A percentile compares a stretch with the other conserved stretches of the same genome.
phyloP scores from a whole-genome alignment of 805 yeast genomes.

The Starmerella khaoyaiensis region DNA sequence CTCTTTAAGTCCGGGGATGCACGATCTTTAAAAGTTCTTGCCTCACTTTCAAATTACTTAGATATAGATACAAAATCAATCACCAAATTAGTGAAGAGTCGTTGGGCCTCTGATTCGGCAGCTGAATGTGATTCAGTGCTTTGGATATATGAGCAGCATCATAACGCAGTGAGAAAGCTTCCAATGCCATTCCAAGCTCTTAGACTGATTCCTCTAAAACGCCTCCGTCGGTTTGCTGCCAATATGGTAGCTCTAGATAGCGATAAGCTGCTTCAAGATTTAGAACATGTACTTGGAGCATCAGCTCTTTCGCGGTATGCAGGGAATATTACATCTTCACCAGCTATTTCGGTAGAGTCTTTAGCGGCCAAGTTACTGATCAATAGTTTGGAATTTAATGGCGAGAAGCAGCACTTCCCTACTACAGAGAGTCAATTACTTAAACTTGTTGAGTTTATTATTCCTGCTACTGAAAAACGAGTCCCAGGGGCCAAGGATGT shows the following conservation, averaged over 20 bases:
- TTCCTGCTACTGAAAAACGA: constrained; percentile 3
- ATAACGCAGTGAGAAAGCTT: not conserved
- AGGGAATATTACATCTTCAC: not conserved
- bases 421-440: constrained; percentile 7
- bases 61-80: constrained; percentile 1
- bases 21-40: constrained; percentile 11
- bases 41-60: constrained; percentile 4
- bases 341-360: not conserved
- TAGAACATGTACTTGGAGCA: not conserved
- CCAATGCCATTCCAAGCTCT: constrained; percentile 7
- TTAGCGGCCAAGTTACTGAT: constrained; percentile 6
- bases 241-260: not conserved
- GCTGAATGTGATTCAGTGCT: constrained; percentile 8
- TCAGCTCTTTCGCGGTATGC: too few relatives aligned
- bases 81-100: not conserved
- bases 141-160: constrained; percentile 11
- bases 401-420: constrained; percentile 1
- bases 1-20: constrained; percentile 7
- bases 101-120: not conserved
- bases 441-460: constrained; percentile 3
- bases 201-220: not conserved
- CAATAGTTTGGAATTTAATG: not conserved
- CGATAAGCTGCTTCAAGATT: constrained; percentile 4
- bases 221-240: constrained; percentile 2
- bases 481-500: constrained; percentile 7